Evolutionary conservation across 108 stramenopile species (phyloP), one percentile per base, ranked within the genome.

Genomic region (Pseudonitzschia pungens): DNA sequence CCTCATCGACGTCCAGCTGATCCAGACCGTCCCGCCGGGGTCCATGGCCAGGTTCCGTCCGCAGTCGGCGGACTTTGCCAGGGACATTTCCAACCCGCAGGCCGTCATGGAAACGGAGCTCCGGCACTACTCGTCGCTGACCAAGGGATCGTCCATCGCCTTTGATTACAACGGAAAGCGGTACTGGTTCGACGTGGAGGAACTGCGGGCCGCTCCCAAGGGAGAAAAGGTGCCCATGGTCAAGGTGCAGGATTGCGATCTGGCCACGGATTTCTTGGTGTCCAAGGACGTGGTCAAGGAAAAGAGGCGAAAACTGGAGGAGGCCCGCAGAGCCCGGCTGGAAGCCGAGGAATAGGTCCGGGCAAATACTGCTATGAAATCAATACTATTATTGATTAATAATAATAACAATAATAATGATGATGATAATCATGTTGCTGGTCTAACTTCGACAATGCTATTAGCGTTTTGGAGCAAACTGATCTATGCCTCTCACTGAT

Each of bases 181-280:
- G 33, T 94, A 87, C 80, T 89, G 90, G 83, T 94, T 96, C 60
- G 92, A 96, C 84, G 92, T 96, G 53, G 92, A 84, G 10, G 95
- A 96, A 55, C 78, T 89, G 53, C 84, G 89, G 76, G 81, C 86
- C 36, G 86, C 88, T n/a, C 89, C 90, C n/a, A 67, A 89, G 57
- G 93, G 95, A 41, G 95, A 92, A 68, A 81, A 84, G 80, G 79
- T 81, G 54, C 73, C 83, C 10, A 87, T 85, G 77, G 82, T 89
- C 48, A 91, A 91, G 76, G 89, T 89, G 24, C 94, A 95, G 74
- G 94, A 95, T 81, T 95, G 94, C 71, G 94, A 95, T 78, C 73
- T 95, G 68, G 87, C 91, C 36, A 86, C 90, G 0, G 91, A 95
- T 45, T 95, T 95, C 75, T 77, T 92, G 48, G 73, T 80, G n/a